Evolutionary conservation across 2,329 filamentous ascomycete species (phyloP).

Genomic region (Colletotrichum sp.): DNA sequence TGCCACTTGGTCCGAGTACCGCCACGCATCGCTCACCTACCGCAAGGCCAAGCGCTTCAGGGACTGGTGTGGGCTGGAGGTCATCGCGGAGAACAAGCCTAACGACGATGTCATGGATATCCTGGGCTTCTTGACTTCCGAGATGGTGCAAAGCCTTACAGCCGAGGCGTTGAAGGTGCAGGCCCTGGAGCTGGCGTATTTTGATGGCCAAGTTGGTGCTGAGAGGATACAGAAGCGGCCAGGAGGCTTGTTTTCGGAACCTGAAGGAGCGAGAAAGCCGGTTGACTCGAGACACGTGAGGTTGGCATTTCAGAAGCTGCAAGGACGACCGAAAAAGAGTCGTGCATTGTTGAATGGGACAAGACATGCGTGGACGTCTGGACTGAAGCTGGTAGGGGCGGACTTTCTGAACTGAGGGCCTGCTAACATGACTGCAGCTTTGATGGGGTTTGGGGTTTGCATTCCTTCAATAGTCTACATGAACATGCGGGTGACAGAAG

Average conservation of each 20-base stretch:
- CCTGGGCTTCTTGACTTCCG: conserved; percentile 23
- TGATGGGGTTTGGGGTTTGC: not conserved
- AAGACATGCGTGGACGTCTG: not conserved
- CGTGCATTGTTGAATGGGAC: not conserved
- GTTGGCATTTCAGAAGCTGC: not conserved
- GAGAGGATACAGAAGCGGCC: not conserved
- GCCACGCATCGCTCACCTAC: conserved; percentile 25
- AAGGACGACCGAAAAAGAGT: not conserved
- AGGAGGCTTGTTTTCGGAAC: not conserved
- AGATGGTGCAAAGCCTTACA: conserved; percentile 25
- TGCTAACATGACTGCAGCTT: not conserved
- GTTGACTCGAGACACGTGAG: not conserved
- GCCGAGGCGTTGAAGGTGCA: conserved; percentile 15
- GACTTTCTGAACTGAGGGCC: not conserved
- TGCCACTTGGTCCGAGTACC: conserved; percentile 25
- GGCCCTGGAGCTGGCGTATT: not conserved
- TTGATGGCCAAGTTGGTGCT: not conserved
- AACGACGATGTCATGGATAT: conserved; percentile 25
- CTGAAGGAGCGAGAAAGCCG: not conserved
- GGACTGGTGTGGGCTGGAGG: conserved; percentile 23
- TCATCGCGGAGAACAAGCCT: conserved; percentile 21
- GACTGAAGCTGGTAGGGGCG: not conserved
- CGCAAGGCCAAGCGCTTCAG: conserved; percentile 25
- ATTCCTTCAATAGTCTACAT: too few relatives aligned
- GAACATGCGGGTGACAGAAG: too few relatives aligned